These are phyloP conservation scores for Kregervanrija fluxuum DNA, from an alignment of 805 yeast genomes.

Conservation along the genomic window DNA sequence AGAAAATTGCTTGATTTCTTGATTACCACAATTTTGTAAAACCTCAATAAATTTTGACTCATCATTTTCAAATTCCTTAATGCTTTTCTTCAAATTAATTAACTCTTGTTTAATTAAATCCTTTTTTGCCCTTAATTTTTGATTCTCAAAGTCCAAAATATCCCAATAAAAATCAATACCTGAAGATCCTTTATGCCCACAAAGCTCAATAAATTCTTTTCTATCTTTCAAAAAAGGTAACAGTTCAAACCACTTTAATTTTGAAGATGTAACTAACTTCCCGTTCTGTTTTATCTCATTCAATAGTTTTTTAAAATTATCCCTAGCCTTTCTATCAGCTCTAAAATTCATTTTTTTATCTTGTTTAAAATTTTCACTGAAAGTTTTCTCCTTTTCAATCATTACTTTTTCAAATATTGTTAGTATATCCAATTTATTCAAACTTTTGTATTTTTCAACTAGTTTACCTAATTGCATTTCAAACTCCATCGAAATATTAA, in stretches of 20 bases:
- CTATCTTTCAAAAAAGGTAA: slow-evolving; percentile 46
- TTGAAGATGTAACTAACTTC: slow-evolving; percentile 32
- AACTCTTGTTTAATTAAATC: slow-evolving; percentile 51
- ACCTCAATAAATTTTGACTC: slow-evolving; percentile 8
- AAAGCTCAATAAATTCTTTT: slow-evolving; percentile 46
- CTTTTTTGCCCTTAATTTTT: slow-evolving; percentile 47
- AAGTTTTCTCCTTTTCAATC: slow-evolving; percentile 21
- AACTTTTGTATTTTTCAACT: slow-evolving; percentile 41
- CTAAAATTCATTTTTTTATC: slow-evolving; percentile 38
- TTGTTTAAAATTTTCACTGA: slow-evolving; percentile 21
- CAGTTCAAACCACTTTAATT: slow-evolving; percentile 54
- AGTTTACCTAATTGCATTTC: not conserved
- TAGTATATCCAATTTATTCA: slow-evolving; percentile 55
- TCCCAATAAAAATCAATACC: slow-evolving; percentile 77
- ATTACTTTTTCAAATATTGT: slow-evolving; percentile 34
- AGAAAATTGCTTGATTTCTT: slow-evolving; percentile 7
- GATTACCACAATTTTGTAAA: slow-evolving; percentile 5
- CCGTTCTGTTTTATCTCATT: slow-evolving; percentile 26
- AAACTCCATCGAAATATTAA: slow-evolving; percentile 1
- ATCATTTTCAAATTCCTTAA: slow-evolving; percentile 2
- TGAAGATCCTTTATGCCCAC: slow-evolving; percentile 74
- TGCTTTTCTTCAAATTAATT: slow-evolving; percentile 14
- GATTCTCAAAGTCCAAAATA: slow-evolving; percentile 52
- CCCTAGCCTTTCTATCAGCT: slow-evolving; percentile 60
- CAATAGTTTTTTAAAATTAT: slow-evolving; percentile 45